Evolutionary conservation across 306 rosid species (phyloP).

Genomic region (Acacia crassicarpa): DNA sequence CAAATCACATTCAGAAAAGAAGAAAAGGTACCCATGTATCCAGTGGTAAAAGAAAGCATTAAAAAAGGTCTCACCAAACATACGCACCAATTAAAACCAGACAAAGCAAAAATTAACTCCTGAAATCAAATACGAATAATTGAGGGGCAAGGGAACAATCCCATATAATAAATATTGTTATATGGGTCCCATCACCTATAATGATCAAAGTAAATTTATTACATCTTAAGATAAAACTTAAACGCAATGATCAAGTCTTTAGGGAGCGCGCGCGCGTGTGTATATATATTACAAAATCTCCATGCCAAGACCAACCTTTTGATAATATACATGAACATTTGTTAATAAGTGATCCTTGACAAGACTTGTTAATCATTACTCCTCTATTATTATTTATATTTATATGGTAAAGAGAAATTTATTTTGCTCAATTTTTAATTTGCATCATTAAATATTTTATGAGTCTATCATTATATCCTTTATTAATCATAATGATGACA

Average conservation of each 20-base stretch:
- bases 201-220: no score
- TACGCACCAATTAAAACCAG: not conserved
- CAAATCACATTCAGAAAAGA: not conserved
- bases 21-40: not conserved
- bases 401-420: no score
- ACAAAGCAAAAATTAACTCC: not conserved
- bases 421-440: no score
- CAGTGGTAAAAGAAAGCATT: not conserved
- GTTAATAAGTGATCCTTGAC: not conserved
- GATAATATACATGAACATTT: no score
- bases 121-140: not conserved
- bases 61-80: not conserved
- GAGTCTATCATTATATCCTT: no score
- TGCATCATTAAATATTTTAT: no score
- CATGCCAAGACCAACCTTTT: not conserved
- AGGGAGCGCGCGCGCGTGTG: no score
- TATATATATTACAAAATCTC: no score
- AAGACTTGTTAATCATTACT: not conserved
- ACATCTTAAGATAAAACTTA: no score
- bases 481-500: no score
- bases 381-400: no score
- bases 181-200: not conserved
- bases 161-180: not conserved
- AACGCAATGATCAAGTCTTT: no score
- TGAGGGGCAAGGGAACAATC: not conserved